phyloP scores from a whole-genome alignment of 805 yeast species.

The Jamesozyma spencerorum region DNA sequence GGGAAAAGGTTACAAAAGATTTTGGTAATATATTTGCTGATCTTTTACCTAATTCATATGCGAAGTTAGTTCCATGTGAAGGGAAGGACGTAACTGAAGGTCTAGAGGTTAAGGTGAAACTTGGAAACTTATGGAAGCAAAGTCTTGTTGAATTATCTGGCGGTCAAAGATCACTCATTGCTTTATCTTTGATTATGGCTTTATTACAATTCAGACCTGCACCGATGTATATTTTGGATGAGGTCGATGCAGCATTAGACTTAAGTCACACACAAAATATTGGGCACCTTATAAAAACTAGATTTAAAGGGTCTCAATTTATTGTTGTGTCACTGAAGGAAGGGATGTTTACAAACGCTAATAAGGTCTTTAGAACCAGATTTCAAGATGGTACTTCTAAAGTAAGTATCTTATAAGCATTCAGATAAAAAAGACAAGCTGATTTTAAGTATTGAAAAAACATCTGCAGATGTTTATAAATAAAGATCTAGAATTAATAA shows the following conservation, averaged over 20 bases:
- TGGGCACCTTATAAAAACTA: conserved; percentile 89
- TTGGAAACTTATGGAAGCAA: conserved; percentile 93
- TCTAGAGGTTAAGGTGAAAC: conserved; percentile 76
- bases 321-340: conserved; percentile 94
- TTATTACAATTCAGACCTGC: conserved; percentile 93
- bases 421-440: neutral
- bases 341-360: conserved; percentile 97
- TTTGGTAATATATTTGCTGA: conserved; percentile 88
- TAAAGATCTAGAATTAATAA: conserved; percentile 39
- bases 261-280: conserved; percentile 94
- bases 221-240: conserved; percentile 95
- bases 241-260: conserved; percentile 97
- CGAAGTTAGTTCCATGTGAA: conserved; percentile 76
- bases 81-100: conserved; percentile 83
- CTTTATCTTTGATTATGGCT: conserved; percentile 85
- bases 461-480: neutral
- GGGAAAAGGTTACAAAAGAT: conserved; percentile 77
- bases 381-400: conserved; percentile 96
- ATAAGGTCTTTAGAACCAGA: conserved; percentile 83
- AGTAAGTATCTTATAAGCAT: conserved; percentile 56
- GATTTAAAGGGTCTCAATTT: conserved; percentile 92
- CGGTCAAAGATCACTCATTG: conserved; percentile 92
- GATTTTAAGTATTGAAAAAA: neutral
- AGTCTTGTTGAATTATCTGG: conserved; percentile 92
- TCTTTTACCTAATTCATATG: conserved; percentile 79